These are phyloP conservation scores for Malassezia pachydermatis DNA, from an alignment of 1,284 basidiomycete genomes.

Conservation along the genomic window DNA sequence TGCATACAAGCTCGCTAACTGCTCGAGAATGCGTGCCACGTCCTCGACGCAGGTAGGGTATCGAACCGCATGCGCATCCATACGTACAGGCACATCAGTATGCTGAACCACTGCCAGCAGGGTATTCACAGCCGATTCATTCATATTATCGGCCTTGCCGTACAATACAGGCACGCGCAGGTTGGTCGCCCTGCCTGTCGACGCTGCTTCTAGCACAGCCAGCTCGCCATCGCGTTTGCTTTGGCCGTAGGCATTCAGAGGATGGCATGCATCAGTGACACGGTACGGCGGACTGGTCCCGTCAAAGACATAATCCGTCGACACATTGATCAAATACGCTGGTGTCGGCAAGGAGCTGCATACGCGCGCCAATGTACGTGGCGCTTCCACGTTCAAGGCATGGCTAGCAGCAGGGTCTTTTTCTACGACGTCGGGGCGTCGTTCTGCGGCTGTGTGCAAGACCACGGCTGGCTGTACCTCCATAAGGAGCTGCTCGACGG, in stretches of 20 bases:
- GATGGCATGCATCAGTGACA: conserved; percentile 49
- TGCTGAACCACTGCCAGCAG: conserved; percentile 31
- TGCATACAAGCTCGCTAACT: conserved; percentile 35
- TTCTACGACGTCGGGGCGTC: conserved; percentile 47
- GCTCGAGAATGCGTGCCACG: conserved; percentile 50
- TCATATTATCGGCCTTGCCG: conserved; percentile 26
- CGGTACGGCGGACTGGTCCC: conserved; percentile 50
- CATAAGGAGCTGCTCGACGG: conserved; percentile 49
- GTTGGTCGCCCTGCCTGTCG: conserved; percentile 36
- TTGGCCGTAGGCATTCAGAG: conserved; percentile 51
- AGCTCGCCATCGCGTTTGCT: conserved; percentile 43
- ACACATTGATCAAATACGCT: conserved; percentile 51
- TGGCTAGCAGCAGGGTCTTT: conserved; percentile 50
- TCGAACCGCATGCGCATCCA: conserved; percentile 49
- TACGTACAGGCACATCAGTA: conserved; percentile 1
- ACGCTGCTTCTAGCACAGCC: conserved; percentile 38
- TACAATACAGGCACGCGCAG: conserved; percentile 50
- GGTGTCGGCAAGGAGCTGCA: conserved; percentile 4
- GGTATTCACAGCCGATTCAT: conserved; percentile 44
- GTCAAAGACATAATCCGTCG: conserved; percentile 49
- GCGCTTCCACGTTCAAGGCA: conserved; percentile 51
- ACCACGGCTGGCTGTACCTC: conserved; percentile 49
- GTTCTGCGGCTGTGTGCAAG: conserved; percentile 53
- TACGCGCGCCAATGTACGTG: conserved; percentile 46
- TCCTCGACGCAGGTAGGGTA: conserved; percentile 53